phyloP scores from a whole-genome alignment of 148 eudicot genomes.

The Heliosperma pusillum region DNA sequence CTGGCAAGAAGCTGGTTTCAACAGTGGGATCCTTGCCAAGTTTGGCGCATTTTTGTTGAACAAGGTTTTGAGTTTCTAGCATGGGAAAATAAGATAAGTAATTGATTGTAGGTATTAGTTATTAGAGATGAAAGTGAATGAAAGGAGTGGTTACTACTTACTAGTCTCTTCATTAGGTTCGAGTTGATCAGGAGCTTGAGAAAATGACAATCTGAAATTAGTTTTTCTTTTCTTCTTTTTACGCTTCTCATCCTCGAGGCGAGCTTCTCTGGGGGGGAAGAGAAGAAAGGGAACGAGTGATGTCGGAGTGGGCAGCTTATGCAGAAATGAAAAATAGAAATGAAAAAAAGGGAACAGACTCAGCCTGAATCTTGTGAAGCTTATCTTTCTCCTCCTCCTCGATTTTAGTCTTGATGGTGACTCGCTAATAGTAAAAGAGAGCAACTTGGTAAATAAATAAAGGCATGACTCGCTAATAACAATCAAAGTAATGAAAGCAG shows the following conservation, averaged over 20 bases:
- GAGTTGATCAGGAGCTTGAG: slow-evolving; percentile 69
- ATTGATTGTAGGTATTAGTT: neutral
- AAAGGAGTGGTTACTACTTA: slow-evolving; percentile 40
- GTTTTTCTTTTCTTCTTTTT: slow-evolving; percentile 76
- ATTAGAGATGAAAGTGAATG: slow-evolving; percentile 5
- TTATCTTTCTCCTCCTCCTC: slow-evolving; percentile 99
- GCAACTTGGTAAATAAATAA: no score
- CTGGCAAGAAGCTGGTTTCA: slow-evolving; percentile 96
- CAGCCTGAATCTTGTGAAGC: slow-evolving; percentile 79
- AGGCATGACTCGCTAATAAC: no score
- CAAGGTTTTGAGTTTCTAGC: slow-evolving; percentile 46
- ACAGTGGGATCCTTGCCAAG: slow-evolving; percentile 96
- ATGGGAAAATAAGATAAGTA: neutral
- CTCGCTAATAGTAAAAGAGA: slow-evolving; percentile 55
- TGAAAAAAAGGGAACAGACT: slow-evolving; percentile 30
- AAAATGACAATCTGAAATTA: slow-evolving; percentile 68
- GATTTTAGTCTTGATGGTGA: slow-evolving; percentile 70
- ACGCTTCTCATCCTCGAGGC: slow-evolving; percentile 79
- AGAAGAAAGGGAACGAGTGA: neutral
- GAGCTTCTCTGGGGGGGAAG: slow-evolving; percentile 58
- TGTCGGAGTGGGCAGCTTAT: no score
- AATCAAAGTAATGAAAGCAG: no score
- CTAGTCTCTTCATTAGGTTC: slow-evolving; percentile 63
- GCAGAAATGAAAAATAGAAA: slow-evolving; percentile 12
- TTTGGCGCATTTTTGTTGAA: slow-evolving; percentile 46